A percentile compares a stretch with the other conserved stretches of the same genome.
Conservation (phyloP, 805 yeast species). For the Ogataea thermomethanolica region DNA sequence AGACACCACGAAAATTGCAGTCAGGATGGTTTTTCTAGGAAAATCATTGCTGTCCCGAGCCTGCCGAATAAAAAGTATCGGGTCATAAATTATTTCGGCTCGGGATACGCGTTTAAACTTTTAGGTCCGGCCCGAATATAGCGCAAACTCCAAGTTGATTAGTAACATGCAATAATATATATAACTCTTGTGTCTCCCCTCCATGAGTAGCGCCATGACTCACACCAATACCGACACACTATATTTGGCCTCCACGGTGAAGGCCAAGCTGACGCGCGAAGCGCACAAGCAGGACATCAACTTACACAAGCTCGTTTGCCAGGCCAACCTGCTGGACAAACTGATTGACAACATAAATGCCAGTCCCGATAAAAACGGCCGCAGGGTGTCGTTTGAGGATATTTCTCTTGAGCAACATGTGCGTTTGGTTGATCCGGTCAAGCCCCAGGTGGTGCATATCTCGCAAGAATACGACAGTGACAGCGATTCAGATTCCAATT, state of each 20-base stretch:
- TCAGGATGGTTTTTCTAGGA: too few species aligned
- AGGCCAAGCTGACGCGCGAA: conserved; percentile 58
- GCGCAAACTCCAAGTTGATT: neutral
- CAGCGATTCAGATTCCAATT: conserved; percentile 30
- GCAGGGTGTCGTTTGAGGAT: conserved; percentile 7
- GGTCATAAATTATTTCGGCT: neutral
- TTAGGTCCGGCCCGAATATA: conserved; percentile 7
- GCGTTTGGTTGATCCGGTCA: conserved; percentile 14
- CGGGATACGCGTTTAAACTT: conserved; percentile 1
- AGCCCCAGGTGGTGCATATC: conserved; percentile 6
- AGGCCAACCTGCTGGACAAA: conserved; percentile 67
- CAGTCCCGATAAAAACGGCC: conserved; percentile 15
- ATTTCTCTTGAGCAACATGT: conserved; percentile 21
- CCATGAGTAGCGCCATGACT: conserved; percentile 1
- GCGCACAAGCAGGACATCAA: conserved; percentile 56
- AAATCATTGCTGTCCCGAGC: too few species aligned
- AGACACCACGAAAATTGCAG: too few species aligned
- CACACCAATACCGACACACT: conserved; percentile 44
- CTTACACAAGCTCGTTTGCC: conserved; percentile 57
- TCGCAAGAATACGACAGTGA: conserved; percentile 19
- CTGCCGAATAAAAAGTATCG: too few species aligned
- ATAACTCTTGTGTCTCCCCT: neutral
- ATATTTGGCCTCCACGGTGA: conserved; percentile 60
- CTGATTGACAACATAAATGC: conserved; percentile 50
- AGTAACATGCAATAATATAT: neutral